Evolutionary conservation across 2,329 filamentous ascomycete genomes (phyloP).

Genomic region (Aspergillus luchuensis): DNA sequence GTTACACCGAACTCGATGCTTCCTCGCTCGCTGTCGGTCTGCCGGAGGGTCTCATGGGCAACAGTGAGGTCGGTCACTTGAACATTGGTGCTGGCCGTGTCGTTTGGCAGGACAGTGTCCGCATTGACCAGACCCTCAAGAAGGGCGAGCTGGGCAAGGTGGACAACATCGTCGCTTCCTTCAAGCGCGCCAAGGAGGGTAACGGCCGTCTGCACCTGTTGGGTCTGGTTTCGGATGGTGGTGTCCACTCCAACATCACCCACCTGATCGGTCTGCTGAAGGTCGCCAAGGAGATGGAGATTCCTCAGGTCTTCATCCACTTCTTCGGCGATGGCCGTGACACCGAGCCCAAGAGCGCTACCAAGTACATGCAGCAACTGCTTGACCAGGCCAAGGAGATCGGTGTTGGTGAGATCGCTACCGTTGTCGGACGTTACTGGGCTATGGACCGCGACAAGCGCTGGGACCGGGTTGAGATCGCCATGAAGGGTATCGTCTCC

Average conservation of each 20-base stretch:
- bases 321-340: conserved; percentile 99
- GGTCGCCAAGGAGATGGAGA: conserved; percentile 82
- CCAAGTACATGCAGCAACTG: conserved; percentile 83
- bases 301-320: conserved; percentile 95
- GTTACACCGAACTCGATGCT: conserved; percentile 90
- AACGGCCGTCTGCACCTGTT: conserved; percentile 91
- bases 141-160: conserved; percentile 76
- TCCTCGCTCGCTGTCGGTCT: conserved; percentile 94
- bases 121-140: conserved; percentile 92
- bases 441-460: conserved; percentile 99
- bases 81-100: conserved; percentile 98
- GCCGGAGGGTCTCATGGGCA: conserved; percentile 96
- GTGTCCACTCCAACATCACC: conserved; percentile 94
- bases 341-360: conserved; percentile 93
- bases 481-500: conserved; percentile 78
- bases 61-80: conserved; percentile 96
- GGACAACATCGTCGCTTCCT: conserved; percentile 73
- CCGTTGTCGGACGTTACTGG: conserved; percentile 93
- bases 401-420: conserved; percentile 83
- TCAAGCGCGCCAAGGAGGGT: conserved; percentile 78
- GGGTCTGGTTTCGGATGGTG: conserved; percentile 90
- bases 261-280: conserved; percentile 86
- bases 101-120: conserved; percentile 97
- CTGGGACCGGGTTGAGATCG: conserved; percentile 92
- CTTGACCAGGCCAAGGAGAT: conserved; percentile 79